A percentile compares a stretch with the other conserved stretches of the same genome.
These are phyloP conservation scores for Corchorus capsularis DNA, from an alignment of 345 rosid species.

Conservation along the genomic window DNA sequence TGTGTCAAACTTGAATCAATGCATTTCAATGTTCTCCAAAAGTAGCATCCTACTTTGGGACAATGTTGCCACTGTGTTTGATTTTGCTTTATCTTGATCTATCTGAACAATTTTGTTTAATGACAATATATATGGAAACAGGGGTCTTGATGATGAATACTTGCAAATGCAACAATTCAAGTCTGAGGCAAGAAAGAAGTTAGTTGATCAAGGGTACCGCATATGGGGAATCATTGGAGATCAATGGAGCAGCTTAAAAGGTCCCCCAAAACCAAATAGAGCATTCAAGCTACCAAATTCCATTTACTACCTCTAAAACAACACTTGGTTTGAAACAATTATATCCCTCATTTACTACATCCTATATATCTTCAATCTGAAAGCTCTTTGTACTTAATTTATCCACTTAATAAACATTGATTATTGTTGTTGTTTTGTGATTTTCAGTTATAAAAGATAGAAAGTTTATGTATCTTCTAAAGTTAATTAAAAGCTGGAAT, in stretches of 20 bases:
- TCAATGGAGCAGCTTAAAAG: conserved; percentile 79
- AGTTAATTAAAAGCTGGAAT: background rate
- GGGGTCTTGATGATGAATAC: conserved; percentile 64
- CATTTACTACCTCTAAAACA: conserved; percentile 48
- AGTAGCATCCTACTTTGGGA: too few species aligned
- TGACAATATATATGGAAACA: conserved; percentile 12
- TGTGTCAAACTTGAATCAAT: too few species aligned
- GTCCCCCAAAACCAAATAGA: conserved; percentile 53
- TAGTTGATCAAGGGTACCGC: conserved; percentile 63
- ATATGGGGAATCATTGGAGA: conserved; percentile 82
- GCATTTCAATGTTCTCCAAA: too few species aligned
- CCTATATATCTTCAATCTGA: too few species aligned
- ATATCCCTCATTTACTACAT: background rate
- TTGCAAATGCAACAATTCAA: conserved; percentile 66
- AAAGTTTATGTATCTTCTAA: background rate
- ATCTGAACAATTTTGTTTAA: background rate
- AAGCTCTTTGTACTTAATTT: background rate
- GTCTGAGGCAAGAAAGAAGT: conserved; percentile 49
- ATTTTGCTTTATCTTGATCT: too few species aligned
- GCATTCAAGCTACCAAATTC: conserved; percentile 89
- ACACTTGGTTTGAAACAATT: background rate
- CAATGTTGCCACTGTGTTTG: too few species aligned
- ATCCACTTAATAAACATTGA: background rate
- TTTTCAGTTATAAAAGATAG: background rate
- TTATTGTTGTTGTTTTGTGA: background rate